Conservation (phyloP, 2,329 filamentous ascomycete species). For the Emmonsiellopsis sp. region DNA sequence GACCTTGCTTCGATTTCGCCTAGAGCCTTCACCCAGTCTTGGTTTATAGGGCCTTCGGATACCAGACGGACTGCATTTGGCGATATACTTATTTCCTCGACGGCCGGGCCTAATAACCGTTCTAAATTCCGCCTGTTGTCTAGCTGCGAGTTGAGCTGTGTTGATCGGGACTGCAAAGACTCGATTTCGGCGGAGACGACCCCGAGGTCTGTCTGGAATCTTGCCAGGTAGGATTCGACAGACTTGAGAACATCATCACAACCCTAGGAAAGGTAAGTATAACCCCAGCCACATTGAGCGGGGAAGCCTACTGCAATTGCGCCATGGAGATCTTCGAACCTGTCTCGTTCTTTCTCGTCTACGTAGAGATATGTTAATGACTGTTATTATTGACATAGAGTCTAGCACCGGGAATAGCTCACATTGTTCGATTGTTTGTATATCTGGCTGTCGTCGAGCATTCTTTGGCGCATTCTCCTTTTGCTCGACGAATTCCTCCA, state of each 20-base stretch:
- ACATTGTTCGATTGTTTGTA: constrained; percentile 66
- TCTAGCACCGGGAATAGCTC: constrained; percentile 26
- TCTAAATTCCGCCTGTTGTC: constrained; percentile 87
- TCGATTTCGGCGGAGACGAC: constrained; percentile 93
- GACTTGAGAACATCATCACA: constrained; percentile 92
- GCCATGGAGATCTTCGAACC: constrained; percentile 81
- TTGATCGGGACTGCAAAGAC: constrained; percentile 77
- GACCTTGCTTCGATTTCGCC: constrained; percentile 75
- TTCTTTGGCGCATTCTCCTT: constrained; percentile 16
- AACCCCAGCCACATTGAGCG: background rate
- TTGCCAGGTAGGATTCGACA: constrained; percentile 84
- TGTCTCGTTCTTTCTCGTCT: constrained; percentile 72
- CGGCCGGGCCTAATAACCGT: constrained; percentile 73
- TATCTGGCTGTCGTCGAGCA: constrained; percentile 30
- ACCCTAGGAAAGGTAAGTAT: constrained; percentile 33
- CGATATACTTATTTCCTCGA: constrained; percentile 85
- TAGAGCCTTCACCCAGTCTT: constrained; percentile 74
- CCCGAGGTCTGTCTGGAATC: constrained; percentile 87
- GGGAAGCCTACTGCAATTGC: constrained; percentile 54
- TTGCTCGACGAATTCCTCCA: constrained; percentile 58
- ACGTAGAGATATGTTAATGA: constrained; percentile 10
- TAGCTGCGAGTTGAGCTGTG: constrained; percentile 70
- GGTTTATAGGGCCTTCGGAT: constrained; percentile 79
- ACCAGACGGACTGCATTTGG: constrained; percentile 78
- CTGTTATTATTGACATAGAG: too few species aligned